Evolutionary conservation across 2,329 filamentous ascomycete genomes (phyloP).

Genomic region (Elsinoe ampelina): DNA sequence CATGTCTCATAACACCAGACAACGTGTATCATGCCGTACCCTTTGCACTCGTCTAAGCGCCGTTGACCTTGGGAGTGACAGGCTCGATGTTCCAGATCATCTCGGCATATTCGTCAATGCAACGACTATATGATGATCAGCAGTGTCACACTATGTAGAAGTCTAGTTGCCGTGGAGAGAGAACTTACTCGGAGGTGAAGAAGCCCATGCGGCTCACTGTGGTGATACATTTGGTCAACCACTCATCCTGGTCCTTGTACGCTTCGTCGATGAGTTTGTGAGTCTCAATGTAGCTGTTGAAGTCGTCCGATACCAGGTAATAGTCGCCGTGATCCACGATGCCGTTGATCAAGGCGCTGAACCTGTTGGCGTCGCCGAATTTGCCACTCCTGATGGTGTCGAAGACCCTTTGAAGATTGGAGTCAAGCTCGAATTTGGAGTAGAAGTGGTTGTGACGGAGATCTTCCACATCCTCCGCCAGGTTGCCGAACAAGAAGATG

Average conservation of each 20-base stretch:
- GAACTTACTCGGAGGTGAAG: constrained; percentile 65
- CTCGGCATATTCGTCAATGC: constrained; percentile 96
- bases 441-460: constrained; percentile 61
- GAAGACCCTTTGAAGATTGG: constrained; percentile 72
- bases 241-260: constrained; percentile 85
- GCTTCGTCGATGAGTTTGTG: constrained; percentile 85
- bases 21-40: neutral
- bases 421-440: constrained; percentile 66
- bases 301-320: constrained; percentile 96
- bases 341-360: constrained; percentile 71
- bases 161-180: too few relatives aligned
- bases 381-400: constrained; percentile 66
- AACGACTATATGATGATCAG: constrained; percentile 41
- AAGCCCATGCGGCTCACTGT: constrained; percentile 93
- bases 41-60: constrained; percentile 4
- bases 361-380: constrained; percentile 72
- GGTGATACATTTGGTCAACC: constrained; percentile 82
- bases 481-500: constrained; percentile 96
- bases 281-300: constrained; percentile 87
- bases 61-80: constrained; percentile 36
- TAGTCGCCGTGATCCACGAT: constrained; percentile 93
- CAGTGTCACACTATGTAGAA: neutral
- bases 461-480: constrained; percentile 93
- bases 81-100: constrained; percentile 96
- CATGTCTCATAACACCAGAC: neutral